These are phyloP conservation scores for Meyerozyma smithsonii DNA, from an alignment of 1,139 yeast species.

Conservation along the genomic window DNA sequence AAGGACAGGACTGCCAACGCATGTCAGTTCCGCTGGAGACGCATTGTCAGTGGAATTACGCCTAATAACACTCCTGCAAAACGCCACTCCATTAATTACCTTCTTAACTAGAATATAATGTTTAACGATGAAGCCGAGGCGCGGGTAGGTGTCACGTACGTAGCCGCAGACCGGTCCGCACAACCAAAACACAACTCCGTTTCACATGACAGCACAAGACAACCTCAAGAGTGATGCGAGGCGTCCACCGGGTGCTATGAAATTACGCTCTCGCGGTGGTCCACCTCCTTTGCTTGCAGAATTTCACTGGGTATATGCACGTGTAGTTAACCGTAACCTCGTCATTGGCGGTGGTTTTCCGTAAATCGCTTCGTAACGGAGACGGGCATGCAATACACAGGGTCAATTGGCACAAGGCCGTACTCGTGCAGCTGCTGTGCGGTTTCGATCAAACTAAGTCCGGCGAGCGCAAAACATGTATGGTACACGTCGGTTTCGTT, in stretches of 20 bases:
- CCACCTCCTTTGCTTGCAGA: neutral
- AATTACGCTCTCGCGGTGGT: neutral
- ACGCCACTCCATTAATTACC: slow-evolving; percentile 2
- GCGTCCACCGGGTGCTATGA: no score
- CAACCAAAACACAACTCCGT: neutral
- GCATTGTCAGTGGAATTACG: slow-evolving; percentile 41
- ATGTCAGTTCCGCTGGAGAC: slow-evolving; percentile 75
- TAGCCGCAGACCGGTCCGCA: no score
- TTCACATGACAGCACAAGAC: neutral
- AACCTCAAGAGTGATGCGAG: neutral
- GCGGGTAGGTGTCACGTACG: neutral
- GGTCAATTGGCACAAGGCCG: slow-evolving; percentile 60
- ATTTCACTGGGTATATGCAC: no score
- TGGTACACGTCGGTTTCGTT: slow-evolving; percentile 92
- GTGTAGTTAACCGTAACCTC: no score
- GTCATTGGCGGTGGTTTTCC: slow-evolving; percentile 12
- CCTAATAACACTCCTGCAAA: slow-evolving; percentile 5
- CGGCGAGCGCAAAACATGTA: slow-evolving; percentile 86
- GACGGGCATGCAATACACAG: slow-evolving; percentile 79
- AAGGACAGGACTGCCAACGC: slow-evolving; percentile 58
- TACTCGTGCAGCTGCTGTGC: slow-evolving; percentile 35
- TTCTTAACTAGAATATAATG: neutral
- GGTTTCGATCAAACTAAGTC: slow-evolving; percentile 57
- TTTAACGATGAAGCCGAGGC: neutral
- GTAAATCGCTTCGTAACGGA: slow-evolving; percentile 42